Evolutionary conservation across 2,329 filamentous ascomycete species (phyloP).

Genomic region (Xylaria sp.): DNA sequence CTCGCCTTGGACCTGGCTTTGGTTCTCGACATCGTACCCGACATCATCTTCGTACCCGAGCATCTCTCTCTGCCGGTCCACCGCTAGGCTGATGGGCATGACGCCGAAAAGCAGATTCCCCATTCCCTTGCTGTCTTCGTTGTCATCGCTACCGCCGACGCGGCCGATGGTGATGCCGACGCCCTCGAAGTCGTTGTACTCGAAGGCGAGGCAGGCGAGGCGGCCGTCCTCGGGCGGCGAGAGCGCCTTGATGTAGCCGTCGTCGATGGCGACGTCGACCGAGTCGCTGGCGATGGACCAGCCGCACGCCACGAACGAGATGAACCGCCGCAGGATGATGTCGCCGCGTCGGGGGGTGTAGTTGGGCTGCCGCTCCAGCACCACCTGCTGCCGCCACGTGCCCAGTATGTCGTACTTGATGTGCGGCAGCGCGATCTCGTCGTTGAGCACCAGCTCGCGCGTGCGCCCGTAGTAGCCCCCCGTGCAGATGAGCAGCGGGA

Average conservation of each 20-base stretch:
- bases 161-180: conserved; percentile 5
- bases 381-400: not conserved
- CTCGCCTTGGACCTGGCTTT: too few species aligned
- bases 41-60: not conserved
- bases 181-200: not conserved
- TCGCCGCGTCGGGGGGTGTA: conserved; percentile 7
- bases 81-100: not conserved
- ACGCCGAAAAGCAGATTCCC: conserved; percentile 9
- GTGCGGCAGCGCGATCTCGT: not conserved
- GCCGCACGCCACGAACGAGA: not conserved
- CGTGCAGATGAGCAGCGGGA: conserved; percentile 9
- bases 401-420: conserved; percentile 3
- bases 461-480: conserved; percentile 10
- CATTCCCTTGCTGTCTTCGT: too few species aligned
- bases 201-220: conserved; percentile 5
- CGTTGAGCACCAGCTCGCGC: conserved; percentile 11
- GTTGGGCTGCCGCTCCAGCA: conserved; percentile 7
- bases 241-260: conserved; percentile 6
- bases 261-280: conserved; percentile 2
- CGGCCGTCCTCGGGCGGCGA: not conserved
- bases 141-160: not conserved
- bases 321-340: conserved; percentile 14
- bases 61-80: not conserved
- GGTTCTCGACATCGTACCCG: not conserved
- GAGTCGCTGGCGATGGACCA: not conserved